Evolutionary conservation across 169 alveolate genomes (phyloP), one percentile per base, ranked within the genome.

Genomic region (Plasmodium ovale): DNA sequence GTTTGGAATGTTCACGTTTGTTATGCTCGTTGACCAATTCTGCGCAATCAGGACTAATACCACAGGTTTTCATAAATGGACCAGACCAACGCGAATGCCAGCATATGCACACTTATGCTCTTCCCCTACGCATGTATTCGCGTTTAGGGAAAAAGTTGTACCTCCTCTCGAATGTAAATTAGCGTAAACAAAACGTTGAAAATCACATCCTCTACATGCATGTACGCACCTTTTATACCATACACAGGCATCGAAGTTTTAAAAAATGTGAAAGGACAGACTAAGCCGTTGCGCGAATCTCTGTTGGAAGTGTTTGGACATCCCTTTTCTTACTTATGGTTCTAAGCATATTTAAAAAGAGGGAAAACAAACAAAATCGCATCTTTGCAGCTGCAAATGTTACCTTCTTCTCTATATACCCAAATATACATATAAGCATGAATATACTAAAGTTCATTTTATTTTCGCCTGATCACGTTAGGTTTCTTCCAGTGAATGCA

Each of bases 11-110:
- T 33, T 79, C 29, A 9, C 79, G n/a, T 49, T 79, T 16, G 79
- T 79, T 56, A 79, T 79, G 89, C 77, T 79, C 2, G 60, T 79
- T 31, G 89, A 79, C 23, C 89, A 79, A 62, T 79, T 64, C 29
- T 65, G 64, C 42, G 89, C 82, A 53, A 47, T 79, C n/a, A 64
- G 39, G 39, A 79, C 89, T 10, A 79, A 79, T n/a, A 79, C 89
- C 54, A 64, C 89, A 64, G 89, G 89, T 79, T 59, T 21, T 7
- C 19, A n/a, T n/a, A n/a, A n/a, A n/a, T n/a, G n/a, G n/a, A n/a
- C n/a, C 21, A 12, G 29, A 21, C 16, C 42, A 4, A 0, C 23
- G 60, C 14, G 9, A 12, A 53, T 25, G 16, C 25, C 2, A 10
- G 49, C 33, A 29, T 49, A 47, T 65, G 37, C 16, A 39, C 21